A percentile compares a stretch with the other conserved stretches of the same genome.
Evolutionary conservation across 345 rosid species (phyloP).

Genomic region (Litchi chinensis): DNA sequence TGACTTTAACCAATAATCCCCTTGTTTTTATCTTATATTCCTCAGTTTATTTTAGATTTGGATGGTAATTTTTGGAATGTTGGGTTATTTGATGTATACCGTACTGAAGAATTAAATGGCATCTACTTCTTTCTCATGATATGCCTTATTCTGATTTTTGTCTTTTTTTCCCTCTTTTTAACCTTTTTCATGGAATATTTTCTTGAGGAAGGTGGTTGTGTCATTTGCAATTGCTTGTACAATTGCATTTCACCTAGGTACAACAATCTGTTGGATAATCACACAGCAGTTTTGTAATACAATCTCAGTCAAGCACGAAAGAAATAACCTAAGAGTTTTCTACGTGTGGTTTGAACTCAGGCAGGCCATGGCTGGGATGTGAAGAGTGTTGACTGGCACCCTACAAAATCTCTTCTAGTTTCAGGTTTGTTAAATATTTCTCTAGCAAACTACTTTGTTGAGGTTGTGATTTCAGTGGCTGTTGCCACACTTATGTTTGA

Average conservation of each 20-base stretch:
- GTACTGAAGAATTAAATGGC: background rate
- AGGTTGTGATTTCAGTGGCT: conserved; percentile 9
- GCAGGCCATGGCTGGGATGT: conserved; percentile 99
- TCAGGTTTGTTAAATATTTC: conserved; percentile 60
- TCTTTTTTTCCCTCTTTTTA: background rate
- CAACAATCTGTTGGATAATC: background rate
- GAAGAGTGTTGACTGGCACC: conserved; percentile 99
- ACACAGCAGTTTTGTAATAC: background rate
- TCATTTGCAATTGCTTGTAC: background rate
- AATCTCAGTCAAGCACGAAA: conserved; percentile 1
- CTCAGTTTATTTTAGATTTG: background rate
- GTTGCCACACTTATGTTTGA: conserved; percentile 4
- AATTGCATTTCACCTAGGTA: background rate
- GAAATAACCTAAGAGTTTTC: conserved; percentile 54
- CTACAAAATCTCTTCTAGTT: conserved; percentile 87
- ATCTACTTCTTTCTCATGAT: background rate
- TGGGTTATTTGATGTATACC: background rate
- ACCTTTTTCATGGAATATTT: background rate
- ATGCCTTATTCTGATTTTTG: background rate
- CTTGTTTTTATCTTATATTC: background rate
- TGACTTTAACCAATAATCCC: background rate
- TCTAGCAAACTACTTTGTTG: conserved; percentile 11
- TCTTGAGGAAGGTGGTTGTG: background rate
- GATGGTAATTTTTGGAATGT: background rate
- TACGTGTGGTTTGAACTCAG: conserved; percentile 74